Percentiles rank a stretch among this genome's conserved stretches.
phyloP scores from a whole-genome alignment of 768 basidiomycete species.

The Tylopilus cervinicoccineus region DNA sequence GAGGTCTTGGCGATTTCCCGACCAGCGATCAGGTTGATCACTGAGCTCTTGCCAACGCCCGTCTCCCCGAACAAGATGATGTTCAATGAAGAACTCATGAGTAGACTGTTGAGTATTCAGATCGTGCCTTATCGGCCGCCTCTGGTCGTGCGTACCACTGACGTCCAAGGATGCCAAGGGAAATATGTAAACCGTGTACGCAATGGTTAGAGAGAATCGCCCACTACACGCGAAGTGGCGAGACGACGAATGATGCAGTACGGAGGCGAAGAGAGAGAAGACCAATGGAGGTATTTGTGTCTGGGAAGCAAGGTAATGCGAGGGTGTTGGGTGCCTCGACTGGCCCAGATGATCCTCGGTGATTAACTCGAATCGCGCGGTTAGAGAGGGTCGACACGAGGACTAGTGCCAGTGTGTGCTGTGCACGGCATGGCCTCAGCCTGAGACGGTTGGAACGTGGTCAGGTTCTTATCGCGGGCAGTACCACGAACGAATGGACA shows the following conservation, averaged over 20 bases:
- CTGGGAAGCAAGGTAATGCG: not conserved
- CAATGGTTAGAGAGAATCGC: not conserved
- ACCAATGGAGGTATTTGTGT: constrained; percentile 15
- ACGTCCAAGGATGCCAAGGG: not conserved
- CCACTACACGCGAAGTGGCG: not conserved
- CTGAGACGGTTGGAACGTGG: constrained; percentile 12
- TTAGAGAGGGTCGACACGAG: constrained; percentile 14
- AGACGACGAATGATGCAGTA: not conserved
- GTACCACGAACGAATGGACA: no score
- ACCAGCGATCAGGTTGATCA: constrained; percentile 33
- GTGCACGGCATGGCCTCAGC: constrained; percentile 2
- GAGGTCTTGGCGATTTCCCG: constrained; percentile 20
- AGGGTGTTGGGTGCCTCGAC: constrained; percentile 10
- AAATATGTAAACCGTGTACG: not conserved
- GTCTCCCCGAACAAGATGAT: constrained; percentile 44
- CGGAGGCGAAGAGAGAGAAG: not conserved
- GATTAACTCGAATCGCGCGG: constrained; percentile 16
- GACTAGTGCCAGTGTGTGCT: not conserved
- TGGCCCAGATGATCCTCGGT: constrained; percentile 17
- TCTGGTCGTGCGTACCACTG: constrained; percentile 8
- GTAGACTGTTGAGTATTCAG: constrained; percentile 13
- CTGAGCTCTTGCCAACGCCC: constrained; percentile 35
- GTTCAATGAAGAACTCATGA: constrained; percentile 28
- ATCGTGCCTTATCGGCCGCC: constrained; percentile 11
- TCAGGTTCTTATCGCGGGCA: constrained; percentile 6